phyloP scores from a whole-genome alignment of 2,329 filamentous ascomycete genomes.

The Penicillium sp. region DNA sequence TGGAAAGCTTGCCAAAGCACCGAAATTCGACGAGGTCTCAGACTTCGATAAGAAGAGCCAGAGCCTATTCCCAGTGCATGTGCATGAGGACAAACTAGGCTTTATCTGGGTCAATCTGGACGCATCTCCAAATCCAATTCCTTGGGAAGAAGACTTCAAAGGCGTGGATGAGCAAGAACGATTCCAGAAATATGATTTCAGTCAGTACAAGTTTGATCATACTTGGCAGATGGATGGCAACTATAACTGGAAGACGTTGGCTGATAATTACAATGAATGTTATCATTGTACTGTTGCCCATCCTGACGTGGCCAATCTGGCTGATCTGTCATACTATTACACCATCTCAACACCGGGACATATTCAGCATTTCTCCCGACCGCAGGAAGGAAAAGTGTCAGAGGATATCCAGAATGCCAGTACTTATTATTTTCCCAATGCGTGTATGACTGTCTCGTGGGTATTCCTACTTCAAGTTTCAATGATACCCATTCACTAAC shows the following conservation, averaged over 20 bases:
- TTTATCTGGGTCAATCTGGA: conserved; percentile 64
- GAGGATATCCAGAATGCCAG: conserved; percentile 43
- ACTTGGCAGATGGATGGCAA: conserved; percentile 16
- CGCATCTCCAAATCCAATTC: conserved; percentile 13
- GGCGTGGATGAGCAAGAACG: conserved; percentile 15
- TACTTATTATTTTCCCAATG: conserved; percentile 39
- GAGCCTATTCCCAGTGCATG: conserved; percentile 53
- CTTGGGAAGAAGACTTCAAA: conserved; percentile 19
- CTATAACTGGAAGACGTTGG: conserved; percentile 25
- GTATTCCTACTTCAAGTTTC: neutral
- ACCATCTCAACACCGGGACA: conserved; percentile 51
- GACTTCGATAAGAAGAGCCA: conserved; percentile 47
- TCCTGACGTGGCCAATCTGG: conserved; percentile 39
- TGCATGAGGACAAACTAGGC: conserved; percentile 54
- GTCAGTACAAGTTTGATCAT: conserved; percentile 21
- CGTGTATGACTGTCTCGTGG: conserved; percentile 39
- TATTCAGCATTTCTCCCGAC: conserved; percentile 51
- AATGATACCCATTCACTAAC: neutral
- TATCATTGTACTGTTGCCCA: conserved; percentile 41
- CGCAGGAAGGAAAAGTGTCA: conserved; percentile 51
- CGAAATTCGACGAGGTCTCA: conserved; percentile 52
- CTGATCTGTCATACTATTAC: conserved; percentile 58
- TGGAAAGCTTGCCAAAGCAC: conserved; percentile 60
- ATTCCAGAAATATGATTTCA: conserved; percentile 15
- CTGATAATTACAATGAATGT: conserved; percentile 47